Evolutionary conservation across 2,329 filamentous ascomycete genomes (phyloP).

Genomic region (Hymenoscyphus repandus): DNA sequence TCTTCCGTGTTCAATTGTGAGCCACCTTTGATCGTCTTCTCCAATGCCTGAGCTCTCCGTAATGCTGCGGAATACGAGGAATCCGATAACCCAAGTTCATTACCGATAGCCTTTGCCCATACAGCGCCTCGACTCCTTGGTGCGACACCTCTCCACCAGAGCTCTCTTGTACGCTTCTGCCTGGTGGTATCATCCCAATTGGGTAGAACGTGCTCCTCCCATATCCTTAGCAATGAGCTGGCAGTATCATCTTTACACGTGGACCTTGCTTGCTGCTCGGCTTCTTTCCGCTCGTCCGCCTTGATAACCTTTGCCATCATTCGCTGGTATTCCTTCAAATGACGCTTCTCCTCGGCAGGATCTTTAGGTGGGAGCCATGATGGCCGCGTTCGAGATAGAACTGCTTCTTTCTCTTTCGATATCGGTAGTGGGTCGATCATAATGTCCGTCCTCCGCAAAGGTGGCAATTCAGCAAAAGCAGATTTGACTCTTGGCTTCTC

Average conservation of each 20-base stretch:
- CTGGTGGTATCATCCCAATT: slow-evolving; percentile 69
- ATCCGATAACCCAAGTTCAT: slow-evolving; percentile 41
- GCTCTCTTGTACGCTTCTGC: slow-evolving; percentile 64
- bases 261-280: slow-evolving; percentile 44
- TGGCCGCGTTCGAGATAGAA: slow-evolving; percentile 72
- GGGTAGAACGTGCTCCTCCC: slow-evolving; percentile 72
- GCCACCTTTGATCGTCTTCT: slow-evolving; percentile 35
- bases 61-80: slow-evolving; percentile 68
- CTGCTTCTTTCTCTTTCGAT: slow-evolving; percentile 81
- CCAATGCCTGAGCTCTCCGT: slow-evolving; percentile 57
- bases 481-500: slow-evolving; percentile 55
- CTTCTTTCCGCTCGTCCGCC: slow-evolving; percentile 55
- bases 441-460: slow-evolving; percentile 54
- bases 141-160: slow-evolving; percentile 79
- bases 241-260: slow-evolving; percentile 50
- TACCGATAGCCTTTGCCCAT: slow-evolving; percentile 31
- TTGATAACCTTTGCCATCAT: slow-evolving; percentile 67
- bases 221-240: slow-evolving; percentile 54
- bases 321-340: slow-evolving; percentile 78
- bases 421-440: slow-evolving; percentile 82
- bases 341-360: slow-evolving; percentile 83
- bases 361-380: slow-evolving; percentile 85
- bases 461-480: slow-evolving; percentile 62
- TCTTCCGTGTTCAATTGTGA: slow-evolving; percentile 41
- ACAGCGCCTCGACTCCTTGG: slow-evolving; percentile 53